Evolutionary conservation across 306 rosid species (phyloP).

Genomic region (Phaseolus lunatus): DNA sequence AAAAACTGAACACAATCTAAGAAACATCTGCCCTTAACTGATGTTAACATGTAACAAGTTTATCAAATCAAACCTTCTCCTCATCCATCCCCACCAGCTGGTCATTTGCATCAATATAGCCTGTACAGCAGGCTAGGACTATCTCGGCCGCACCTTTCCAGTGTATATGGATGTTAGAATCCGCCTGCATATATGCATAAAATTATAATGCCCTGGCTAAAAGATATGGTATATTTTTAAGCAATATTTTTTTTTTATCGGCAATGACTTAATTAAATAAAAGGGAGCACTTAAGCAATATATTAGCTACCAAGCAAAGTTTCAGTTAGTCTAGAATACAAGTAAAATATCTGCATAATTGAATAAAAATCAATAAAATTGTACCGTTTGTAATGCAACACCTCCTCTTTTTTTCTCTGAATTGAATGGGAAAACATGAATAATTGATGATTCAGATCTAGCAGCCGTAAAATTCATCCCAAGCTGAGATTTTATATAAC

Average conservation of each 20-base stretch:
- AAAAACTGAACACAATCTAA: background rate
- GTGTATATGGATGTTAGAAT: constrained; percentile 77
- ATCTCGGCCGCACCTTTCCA: constrained; percentile 99
- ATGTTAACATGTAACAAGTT: constrained; percentile 16
- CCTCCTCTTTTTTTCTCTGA: constrained; percentile 97
- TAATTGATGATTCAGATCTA: constrained; percentile 68
- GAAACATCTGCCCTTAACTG: background rate
- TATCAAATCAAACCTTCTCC: constrained; percentile 67
- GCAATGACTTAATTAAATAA: too few species aligned
- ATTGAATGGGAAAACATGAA: constrained; percentile 90
- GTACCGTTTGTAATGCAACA: constrained; percentile 79
- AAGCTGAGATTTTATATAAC: constrained; percentile 59
- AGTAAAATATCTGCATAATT: constrained; percentile 22
- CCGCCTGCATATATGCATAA: constrained; percentile 54
- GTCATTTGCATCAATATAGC: constrained; percentile 60
- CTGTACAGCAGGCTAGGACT: constrained; percentile 76
- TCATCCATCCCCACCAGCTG: constrained; percentile 64
- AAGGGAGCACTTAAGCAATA: background rate
- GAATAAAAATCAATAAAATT: constrained; percentile 33
- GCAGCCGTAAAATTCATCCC: constrained; percentile 85
- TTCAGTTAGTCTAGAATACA: constrained; percentile 4
- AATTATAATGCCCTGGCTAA: constrained; percentile 13
- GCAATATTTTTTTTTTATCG: too few species aligned
- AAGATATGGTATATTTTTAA: constrained; percentile 9
- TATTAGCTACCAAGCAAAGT: background rate